These are phyloP conservation scores for Dryadomyces sulphureus DNA, from an alignment of 2,329 filamentous ascomycete species.

Conservation along the genomic window DNA sequence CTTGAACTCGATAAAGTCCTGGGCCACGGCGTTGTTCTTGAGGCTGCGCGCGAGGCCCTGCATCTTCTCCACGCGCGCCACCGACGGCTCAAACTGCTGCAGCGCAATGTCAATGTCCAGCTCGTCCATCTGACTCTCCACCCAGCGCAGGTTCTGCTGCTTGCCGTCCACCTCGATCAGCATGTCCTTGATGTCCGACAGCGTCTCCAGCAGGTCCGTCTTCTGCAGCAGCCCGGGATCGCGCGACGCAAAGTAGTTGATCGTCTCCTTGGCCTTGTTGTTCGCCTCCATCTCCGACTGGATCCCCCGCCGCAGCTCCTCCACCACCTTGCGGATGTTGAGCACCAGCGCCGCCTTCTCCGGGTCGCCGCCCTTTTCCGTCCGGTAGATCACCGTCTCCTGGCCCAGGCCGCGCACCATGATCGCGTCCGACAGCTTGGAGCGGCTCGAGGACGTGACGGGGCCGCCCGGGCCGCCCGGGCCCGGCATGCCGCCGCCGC, in stretches of 20 bases:
- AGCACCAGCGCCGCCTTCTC: conserved; percentile 73
- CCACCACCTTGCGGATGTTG: conserved; percentile 83
- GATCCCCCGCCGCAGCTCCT: conserved; percentile 74
- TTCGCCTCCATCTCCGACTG: conserved; percentile 79
- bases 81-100: conserved; percentile 75
- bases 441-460: conserved; percentile 25
- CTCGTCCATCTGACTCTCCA: conserved; percentile 88
- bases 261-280: conserved; percentile 69
- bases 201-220: conserved; percentile 61
- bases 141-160: conserved; percentile 90
- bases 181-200: conserved; percentile 71
- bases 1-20: conserved; percentile 85
- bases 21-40: conserved; percentile 73
- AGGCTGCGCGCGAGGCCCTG: conserved; percentile 64
- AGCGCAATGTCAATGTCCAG: conserved; percentile 91
- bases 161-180: conserved; percentile 93
- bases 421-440: conserved; percentile 68
- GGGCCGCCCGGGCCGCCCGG: neutral
- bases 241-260: conserved; percentile 71
- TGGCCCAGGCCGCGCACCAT: conserved; percentile 75
- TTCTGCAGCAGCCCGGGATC: conserved; percentile 66
- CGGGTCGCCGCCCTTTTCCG: conserved; percentile 61
- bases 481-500: conserved; percentile 13
- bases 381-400: conserved; percentile 89
- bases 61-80: conserved; percentile 71